These are phyloP conservation scores for Asterophora lycoperdoides DNA, from an alignment of 768 basidiomycete species.

Conservation along the genomic window DNA sequence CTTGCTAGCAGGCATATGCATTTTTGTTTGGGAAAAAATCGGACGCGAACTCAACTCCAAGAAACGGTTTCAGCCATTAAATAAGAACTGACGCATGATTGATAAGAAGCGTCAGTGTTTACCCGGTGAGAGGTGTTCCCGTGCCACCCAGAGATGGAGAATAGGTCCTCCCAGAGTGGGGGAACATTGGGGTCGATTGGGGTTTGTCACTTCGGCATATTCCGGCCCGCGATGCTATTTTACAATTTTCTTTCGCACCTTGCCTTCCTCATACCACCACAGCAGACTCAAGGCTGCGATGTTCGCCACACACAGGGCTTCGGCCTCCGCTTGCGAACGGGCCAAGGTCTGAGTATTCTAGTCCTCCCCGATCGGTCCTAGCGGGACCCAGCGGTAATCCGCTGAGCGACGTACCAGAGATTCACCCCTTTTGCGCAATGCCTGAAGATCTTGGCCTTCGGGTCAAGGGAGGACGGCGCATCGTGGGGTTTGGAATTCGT, in stretches of 20 bases:
- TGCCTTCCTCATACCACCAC: conserved; percentile 6
- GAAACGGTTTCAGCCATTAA: background rate
- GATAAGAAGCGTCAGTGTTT: conserved; percentile 18
- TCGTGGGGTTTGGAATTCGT: conserved; percentile 49
- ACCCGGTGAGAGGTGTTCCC: conserved; percentile 3
- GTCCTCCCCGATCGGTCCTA: conserved; percentile 60
- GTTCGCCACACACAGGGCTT: conserved; percentile 57
- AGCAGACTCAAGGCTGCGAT: conserved; percentile 58
- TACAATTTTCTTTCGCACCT: background rate
- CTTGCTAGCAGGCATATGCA: conserved; percentile 51
- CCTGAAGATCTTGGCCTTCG: conserved; percentile 40
- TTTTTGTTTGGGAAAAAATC: too few species aligned
- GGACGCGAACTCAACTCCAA: too few species aligned
- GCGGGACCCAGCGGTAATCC: conserved; percentile 55
- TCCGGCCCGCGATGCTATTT: too few species aligned
- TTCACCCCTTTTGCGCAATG: conserved; percentile 26
- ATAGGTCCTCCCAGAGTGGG: background rate
- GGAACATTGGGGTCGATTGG: too few species aligned
- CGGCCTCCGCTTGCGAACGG: conserved; percentile 54
- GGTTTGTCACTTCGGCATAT: too few species aligned
- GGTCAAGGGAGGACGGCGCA: conserved; percentile 32
- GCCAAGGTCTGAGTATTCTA: conserved; percentile 78
- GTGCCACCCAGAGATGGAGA: background rate
- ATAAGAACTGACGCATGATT: conserved; percentile 1
- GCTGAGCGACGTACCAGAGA: conserved; percentile 70